Evolutionary conservation across 345 rosid genomes (phyloP).

Genomic region (Aquilaria sinensis): DNA sequence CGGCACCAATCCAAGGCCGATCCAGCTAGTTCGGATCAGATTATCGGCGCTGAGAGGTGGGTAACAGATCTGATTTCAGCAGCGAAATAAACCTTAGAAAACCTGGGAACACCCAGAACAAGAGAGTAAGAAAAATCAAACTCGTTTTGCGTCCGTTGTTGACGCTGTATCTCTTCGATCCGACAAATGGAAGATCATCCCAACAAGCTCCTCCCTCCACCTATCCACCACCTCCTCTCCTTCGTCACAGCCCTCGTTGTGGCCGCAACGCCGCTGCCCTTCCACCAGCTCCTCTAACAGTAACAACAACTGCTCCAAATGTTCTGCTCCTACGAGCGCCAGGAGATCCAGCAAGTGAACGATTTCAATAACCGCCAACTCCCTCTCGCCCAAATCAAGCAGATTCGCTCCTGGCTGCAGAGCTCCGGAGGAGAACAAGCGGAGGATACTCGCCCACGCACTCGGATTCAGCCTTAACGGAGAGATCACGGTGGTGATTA

Average conservation of each 20-base stretch:
- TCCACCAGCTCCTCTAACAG: conserved; percentile 70
- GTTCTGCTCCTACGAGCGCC: conserved; percentile 82
- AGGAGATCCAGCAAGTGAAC: conserved; percentile 77
- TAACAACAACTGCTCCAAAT: conserved; percentile 79
- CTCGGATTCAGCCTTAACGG: conserved; percentile 25
- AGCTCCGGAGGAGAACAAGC: conserved; percentile 83
- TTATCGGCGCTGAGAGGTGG: no score
- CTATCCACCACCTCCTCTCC: conserved; percentile 32
- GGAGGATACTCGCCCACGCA: conserved; percentile 73
- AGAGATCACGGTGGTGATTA: no score
- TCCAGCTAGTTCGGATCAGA: no score
- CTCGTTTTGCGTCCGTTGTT: no score
- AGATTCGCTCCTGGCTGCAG: conserved; percentile 86
- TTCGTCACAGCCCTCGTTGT: background rate
- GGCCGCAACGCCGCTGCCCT: conserved; percentile 34
- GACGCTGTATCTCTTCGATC: no score
- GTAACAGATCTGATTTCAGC: no score
- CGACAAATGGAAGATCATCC: background rate
- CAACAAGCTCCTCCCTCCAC: conserved; percentile 52
- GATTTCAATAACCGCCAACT: conserved; percentile 92
- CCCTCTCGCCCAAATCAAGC: conserved; percentile 80
- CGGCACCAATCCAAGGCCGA: no score
- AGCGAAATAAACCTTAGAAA: no score
- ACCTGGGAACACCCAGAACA: no score
- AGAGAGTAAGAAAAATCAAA: no score